A percentile compares a stretch with the other conserved stretches of the same genome.
Conservation (phyloP, 208 protist species). For the Crithidia bombi region DNA sequence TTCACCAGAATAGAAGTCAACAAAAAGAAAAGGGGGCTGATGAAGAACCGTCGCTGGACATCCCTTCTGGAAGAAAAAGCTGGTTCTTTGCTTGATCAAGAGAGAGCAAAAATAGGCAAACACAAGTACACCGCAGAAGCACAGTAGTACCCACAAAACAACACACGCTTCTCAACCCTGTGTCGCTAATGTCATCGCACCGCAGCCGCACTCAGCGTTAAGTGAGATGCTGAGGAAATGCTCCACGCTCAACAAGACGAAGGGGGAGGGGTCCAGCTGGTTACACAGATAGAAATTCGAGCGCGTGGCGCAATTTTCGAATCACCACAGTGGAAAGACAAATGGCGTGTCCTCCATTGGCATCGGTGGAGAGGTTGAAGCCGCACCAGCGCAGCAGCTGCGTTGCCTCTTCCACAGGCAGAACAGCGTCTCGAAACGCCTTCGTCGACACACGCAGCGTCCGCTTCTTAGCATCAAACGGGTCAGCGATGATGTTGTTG, state of each 20-base stretch:
- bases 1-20: too few species aligned
- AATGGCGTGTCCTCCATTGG: constrained; percentile 40
- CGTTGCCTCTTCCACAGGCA: constrained; percentile 50
- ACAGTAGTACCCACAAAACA: too few species aligned
- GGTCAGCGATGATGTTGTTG: constrained; percentile 58
- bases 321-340: constrained; percentile 69
- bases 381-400: constrained; percentile 63
- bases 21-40: too few species aligned
- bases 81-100: too few species aligned
- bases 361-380: constrained; percentile 63
- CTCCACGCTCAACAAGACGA: neutral
- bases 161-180: too few species aligned
- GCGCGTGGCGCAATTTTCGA: constrained; percentile 40
- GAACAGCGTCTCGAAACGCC: constrained; percentile 53
- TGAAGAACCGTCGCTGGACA: too few species aligned
- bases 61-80: too few species aligned
- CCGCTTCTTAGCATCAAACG: constrained; percentile 74
- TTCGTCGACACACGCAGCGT: constrained; percentile 64
- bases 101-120: too few species aligned
- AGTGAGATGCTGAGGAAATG: too few species aligned
- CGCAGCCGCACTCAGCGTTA: too few species aligned
- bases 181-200: too few species aligned
- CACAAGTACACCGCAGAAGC: too few species aligned
- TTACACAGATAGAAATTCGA: constrained; percentile 23
- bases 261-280: neutral